Conservation (phyloP, 2,329 filamentous ascomycete species). For the Incumbomyces delicatus region DNA sequence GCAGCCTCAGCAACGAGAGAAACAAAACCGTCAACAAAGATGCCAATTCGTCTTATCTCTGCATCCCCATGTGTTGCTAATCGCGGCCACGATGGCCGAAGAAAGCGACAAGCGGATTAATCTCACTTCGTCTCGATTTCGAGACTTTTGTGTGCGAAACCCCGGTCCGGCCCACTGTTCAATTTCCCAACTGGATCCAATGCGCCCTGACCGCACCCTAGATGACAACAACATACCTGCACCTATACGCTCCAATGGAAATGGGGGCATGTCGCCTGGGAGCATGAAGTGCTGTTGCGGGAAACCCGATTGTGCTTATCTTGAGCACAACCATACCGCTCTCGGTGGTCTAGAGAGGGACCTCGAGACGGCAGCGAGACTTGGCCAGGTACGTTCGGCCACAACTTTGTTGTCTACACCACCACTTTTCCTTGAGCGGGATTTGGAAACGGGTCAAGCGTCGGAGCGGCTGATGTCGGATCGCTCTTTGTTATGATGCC, state of each 20-base stretch:
- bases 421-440: neutral
- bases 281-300: constrained; percentile 68
- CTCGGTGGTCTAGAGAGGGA: constrained; percentile 78
- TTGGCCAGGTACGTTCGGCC: constrained; percentile 72
- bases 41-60: neutral
- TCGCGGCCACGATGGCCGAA: constrained; percentile 4
- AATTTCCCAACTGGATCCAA: constrained; percentile 10
- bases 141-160: constrained; percentile 16
- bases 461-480: neutral
- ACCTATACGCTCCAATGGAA: constrained; percentile 12
- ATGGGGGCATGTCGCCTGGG: constrained; percentile 3
- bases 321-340: constrained; percentile 68
- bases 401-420: neutral
- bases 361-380: constrained; percentile 71
- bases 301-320: constrained; percentile 63
- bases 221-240: constrained; percentile 15
- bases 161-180: constrained; percentile 11
- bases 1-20: neutral
- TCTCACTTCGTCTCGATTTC: constrained; percentile 14
- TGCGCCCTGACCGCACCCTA: constrained; percentile 17
- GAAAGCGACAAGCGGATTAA: constrained; percentile 8
- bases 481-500: neutral
- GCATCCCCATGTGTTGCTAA: neutral
- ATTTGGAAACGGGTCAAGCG: neutral
- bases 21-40: neutral